Base-by-base conservation (phyloP, 768 basidiomycete genomes). In the Lactifluus pinguis region DNA sequence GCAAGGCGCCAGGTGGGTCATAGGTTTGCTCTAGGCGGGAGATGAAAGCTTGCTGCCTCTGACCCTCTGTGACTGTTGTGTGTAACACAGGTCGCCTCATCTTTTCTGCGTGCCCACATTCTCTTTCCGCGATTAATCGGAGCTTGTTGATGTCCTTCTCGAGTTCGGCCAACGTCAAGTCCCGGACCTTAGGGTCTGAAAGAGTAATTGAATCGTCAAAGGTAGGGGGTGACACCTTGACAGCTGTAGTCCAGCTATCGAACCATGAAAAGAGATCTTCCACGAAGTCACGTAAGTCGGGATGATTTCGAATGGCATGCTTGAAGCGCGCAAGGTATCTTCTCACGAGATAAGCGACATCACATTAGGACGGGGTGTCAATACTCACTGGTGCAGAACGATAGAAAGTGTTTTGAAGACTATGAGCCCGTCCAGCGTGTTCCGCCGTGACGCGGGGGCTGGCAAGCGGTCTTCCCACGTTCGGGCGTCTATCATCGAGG, bases 291-390 rank as follows among this genome's bases (percentile, higher is more conserved):
- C 66, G 66, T 1, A 87, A 69, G 29, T 72, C 68, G 0, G 82
- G 82, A 59, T 82, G 75, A 29, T 71, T 76, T 2, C 74, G 70
- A 10, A 80, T 70, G 0, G 79, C 77, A 48, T 81, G 78, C 69
- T 84, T 83, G 72, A 85, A 86, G 3, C 83, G 82, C 5, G 75
- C 75, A 7, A 86, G 66, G 53, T 75, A 82, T 63, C 85, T 86
- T 53, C 36, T 1, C 29, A 15, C 39, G 42, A 53, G 10, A 42
- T 30, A 42, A 54, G 32, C 21, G 21, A 54, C 6, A 45, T 54
- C 9, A 45, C 2, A 13, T 4, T 10, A 52, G 34, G 2, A 15
- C 1, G 10, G 5, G 3, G 49, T 4, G 8, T 34, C 36, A n/a
- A 47, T 6, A 17, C 67, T n/a, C 55, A 71, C 67, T 68, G 57